phyloP scores from a whole-genome alignment of 305 asterid species.

The Fraxinus xanthoxyloides region DNA sequence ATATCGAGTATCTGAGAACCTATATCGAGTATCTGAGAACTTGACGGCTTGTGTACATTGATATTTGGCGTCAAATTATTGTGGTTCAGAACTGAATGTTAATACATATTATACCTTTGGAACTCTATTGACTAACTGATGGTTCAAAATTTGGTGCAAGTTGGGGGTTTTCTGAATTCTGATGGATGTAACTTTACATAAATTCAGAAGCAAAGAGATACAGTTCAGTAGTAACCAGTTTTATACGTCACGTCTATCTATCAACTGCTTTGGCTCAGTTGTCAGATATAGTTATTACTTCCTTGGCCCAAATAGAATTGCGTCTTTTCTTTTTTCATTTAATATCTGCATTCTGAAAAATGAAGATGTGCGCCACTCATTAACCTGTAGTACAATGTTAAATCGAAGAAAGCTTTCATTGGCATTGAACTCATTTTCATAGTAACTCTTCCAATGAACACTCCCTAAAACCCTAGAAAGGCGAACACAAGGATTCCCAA shows the following conservation, averaged over 20 bases:
- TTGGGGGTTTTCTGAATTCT: neutral
- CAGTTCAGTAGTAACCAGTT: neutral
- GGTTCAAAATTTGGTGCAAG: neutral
- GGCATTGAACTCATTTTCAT: neutral
- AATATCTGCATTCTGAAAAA: neutral
- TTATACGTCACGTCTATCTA: neutral
- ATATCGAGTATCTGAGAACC: too few species aligned
- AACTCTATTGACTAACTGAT: neutral
- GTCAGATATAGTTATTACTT: constrained; percentile 3
- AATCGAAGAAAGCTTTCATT: neutral
- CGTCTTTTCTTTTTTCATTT: neutral
- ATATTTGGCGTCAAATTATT: neutral
- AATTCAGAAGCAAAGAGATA: constrained; percentile 9
- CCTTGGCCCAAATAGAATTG: neutral
- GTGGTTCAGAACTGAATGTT: neutral
- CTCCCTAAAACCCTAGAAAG: neutral
- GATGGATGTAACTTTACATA: constrained; percentile 1
- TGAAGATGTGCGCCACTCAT: neutral
- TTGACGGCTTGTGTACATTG: constrained; percentile 17
- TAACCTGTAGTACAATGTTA: neutral
- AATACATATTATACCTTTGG: neutral
- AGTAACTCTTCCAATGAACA: neutral
- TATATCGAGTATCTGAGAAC: neutral
- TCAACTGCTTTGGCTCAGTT: constrained; percentile 9
- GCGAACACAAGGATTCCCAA: neutral